Conservation (phyloP, 2,329 filamentous ascomycete species). For the Trichoderma harzianum region DNA sequence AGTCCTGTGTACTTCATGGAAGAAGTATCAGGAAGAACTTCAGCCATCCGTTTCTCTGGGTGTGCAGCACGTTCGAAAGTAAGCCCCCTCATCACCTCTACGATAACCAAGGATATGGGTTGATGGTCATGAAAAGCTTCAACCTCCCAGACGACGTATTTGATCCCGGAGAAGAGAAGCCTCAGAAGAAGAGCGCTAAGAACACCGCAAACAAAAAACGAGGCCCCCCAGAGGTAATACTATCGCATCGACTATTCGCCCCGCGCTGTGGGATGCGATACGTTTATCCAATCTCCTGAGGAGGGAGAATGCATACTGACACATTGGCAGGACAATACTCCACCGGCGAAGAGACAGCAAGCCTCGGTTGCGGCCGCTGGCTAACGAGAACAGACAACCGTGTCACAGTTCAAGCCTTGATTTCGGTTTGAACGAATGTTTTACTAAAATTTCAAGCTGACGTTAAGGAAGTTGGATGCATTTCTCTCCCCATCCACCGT, state of each 20-base stretch:
- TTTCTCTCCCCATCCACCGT: neutral
- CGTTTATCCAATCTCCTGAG: neutral
- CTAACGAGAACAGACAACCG: slow-evolving; percentile 23
- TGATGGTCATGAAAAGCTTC: slow-evolving; percentile 60
- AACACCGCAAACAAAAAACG: slow-evolving; percentile 46
- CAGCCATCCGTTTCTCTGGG: slow-evolving; percentile 62
- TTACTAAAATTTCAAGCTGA: slow-evolving; percentile 23
- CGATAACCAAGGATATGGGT: neutral
- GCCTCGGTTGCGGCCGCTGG: slow-evolving; percentile 41
- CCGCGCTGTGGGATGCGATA: slow-evolving; percentile 17
- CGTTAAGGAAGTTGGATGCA: slow-evolving; percentile 23
- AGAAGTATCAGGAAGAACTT: slow-evolving; percentile 69
- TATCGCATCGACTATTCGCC: slow-evolving; percentile 22
- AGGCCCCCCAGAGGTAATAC: slow-evolving; percentile 44
- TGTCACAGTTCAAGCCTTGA: neutral
- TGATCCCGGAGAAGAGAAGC: slow-evolving; percentile 70
- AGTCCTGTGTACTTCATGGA: slow-evolving; percentile 71
- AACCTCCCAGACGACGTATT: slow-evolving; percentile 91
- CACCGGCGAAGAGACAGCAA: slow-evolving; percentile 41
- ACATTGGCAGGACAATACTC: slow-evolving; percentile 32
- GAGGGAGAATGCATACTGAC: slow-evolving; percentile 27
- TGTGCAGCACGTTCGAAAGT: slow-evolving; percentile 85
- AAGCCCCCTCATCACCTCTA: slow-evolving; percentile 36
- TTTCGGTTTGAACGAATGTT: slow-evolving; percentile 17
- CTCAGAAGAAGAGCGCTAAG: slow-evolving; percentile 53